These are phyloP conservation scores for Cyanidiococcus yangmingshanensis DNA, from an alignment of 23 red algal genomes.

Conservation along the genomic window DNA sequence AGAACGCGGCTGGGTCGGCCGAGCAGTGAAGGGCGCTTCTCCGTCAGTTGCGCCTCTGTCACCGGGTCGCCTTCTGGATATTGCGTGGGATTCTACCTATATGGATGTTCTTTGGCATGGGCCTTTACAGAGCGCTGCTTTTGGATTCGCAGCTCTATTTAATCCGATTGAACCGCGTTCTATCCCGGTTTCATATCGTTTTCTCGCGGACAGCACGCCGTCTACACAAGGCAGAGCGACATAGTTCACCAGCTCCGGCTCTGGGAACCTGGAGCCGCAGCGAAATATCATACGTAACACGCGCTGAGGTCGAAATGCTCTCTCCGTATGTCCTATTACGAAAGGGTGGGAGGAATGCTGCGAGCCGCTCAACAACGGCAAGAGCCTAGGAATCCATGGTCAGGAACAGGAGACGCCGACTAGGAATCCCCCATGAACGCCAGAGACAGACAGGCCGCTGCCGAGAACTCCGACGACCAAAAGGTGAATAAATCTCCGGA, in stretches of 20 bases:
- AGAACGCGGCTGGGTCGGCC: too few relatives aligned
- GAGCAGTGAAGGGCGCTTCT: too few relatives aligned
- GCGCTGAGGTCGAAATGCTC: too few relatives aligned
- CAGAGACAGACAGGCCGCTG: too few relatives aligned
- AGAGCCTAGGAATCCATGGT: background rate
- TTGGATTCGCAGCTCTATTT: constrained; percentile 13
- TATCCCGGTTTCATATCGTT: constrained; percentile 11
- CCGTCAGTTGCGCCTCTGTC: too few relatives aligned
- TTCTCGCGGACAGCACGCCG: constrained; percentile 5
- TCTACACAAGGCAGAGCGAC: constrained; percentile 15
- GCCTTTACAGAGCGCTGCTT: background rate
- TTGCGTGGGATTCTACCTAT: background rate
- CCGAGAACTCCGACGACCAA: too few relatives aligned
- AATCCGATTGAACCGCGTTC: background rate
- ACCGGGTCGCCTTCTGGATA: background rate
- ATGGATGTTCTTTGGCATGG: constrained; percentile 11
- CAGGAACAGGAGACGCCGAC: background rate
- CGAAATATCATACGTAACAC: too few relatives aligned
- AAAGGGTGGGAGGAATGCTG: too few relatives aligned
- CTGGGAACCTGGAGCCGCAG: too few relatives aligned
- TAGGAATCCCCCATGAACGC: background rate
- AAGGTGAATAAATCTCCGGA: too few relatives aligned
- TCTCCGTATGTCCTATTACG: too few relatives aligned
- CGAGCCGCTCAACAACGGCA: too few relatives aligned
- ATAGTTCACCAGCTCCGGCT: background rate